Evolutionary conservation across 2,329 filamentous ascomycete genomes (phyloP).

Genomic region (Trichoderma pleuroti): DNA sequence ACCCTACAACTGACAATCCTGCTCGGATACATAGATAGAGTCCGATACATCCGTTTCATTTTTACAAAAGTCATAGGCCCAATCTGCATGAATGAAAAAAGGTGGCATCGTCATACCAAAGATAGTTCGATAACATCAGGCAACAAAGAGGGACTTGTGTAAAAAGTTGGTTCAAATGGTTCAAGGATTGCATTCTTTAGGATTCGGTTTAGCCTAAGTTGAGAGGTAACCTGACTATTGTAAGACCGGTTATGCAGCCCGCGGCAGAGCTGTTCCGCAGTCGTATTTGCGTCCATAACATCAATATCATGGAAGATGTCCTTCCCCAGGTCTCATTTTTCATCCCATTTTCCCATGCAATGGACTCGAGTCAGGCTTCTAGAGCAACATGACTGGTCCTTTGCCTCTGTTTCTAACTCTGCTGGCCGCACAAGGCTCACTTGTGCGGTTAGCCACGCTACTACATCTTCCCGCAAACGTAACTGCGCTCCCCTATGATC

Average conservation of each 20-base stretch:
- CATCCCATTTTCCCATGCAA: not conserved
- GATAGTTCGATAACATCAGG: not conserved
- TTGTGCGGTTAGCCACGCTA: not conserved
- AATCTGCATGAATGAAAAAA: not conserved
- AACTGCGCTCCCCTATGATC: not conserved
- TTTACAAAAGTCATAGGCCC: not conserved
- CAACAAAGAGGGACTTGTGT: not conserved
- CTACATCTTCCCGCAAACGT: not conserved
- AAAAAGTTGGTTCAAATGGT: not conserved
- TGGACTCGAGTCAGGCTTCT: not conserved
- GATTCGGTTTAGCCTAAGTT: not conserved
- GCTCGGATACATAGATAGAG: not conserved
- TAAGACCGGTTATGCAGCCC: not conserved
- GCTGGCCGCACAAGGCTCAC: not conserved
- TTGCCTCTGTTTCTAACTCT: not conserved
- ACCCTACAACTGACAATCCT: not conserved
- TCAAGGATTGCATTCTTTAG: not conserved
- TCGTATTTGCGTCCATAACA: not conserved
- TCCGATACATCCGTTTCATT: not conserved
- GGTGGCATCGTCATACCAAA: not conserved
- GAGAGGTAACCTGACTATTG: not conserved
- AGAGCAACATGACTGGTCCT: not conserved
- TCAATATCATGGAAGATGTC: not conserved
- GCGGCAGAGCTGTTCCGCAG: not conserved
- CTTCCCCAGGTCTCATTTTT: not conserved